Conservation (phyloP, 805 yeast species). For the Metschnikowia santaceciliae region DNA sequence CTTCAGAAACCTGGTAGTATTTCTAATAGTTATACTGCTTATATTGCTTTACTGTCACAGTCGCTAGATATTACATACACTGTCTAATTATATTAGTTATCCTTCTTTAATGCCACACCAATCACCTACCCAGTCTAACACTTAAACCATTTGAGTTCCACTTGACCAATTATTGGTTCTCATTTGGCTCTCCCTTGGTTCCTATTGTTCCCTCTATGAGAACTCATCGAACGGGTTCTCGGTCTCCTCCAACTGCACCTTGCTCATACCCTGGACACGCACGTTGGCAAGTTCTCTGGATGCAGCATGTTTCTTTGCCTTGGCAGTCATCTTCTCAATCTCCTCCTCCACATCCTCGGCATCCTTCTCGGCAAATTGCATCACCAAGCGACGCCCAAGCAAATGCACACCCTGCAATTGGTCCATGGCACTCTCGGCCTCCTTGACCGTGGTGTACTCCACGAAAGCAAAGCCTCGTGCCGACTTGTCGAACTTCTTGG, state of each 20-base stretch:
- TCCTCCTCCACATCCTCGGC: slow-evolving; percentile 84
- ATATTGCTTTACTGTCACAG: too few relatives aligned
- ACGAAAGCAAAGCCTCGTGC: slow-evolving; percentile 98
- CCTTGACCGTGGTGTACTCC: slow-evolving; percentile 78
- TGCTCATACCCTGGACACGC: slow-evolving; percentile 69
- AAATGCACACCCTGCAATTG: slow-evolving; percentile 94
- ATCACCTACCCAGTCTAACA: too few relatives aligned
- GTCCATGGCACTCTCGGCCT: slow-evolving; percentile 92
- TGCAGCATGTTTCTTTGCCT: slow-evolving; percentile 78
- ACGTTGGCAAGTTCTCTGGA: slow-evolving; percentile 68
- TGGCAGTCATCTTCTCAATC: slow-evolving; percentile 83
- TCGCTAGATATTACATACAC: too few relatives aligned
- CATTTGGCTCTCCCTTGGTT: too few relatives aligned
- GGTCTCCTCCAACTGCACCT: slow-evolving; percentile 56
- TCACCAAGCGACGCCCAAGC: slow-evolving; percentile 88
- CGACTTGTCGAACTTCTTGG: slow-evolving; percentile 89
- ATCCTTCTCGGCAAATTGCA: slow-evolving; percentile 87
- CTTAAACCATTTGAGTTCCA: too few relatives aligned
- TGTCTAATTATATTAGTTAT: too few relatives aligned
- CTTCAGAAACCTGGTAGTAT: too few relatives aligned
- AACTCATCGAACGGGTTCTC: slow-evolving; percentile 32
- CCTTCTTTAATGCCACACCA: too few relatives aligned
- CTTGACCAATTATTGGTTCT: background rate
- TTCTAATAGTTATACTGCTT: too few relatives aligned
- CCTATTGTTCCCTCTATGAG: background rate